Evolutionary conservation across 2,329 filamentous ascomycete genomes (phyloP), one percentile per base, ranked within the genome.

Genomic region (Claviceps spartinae): DNA sequence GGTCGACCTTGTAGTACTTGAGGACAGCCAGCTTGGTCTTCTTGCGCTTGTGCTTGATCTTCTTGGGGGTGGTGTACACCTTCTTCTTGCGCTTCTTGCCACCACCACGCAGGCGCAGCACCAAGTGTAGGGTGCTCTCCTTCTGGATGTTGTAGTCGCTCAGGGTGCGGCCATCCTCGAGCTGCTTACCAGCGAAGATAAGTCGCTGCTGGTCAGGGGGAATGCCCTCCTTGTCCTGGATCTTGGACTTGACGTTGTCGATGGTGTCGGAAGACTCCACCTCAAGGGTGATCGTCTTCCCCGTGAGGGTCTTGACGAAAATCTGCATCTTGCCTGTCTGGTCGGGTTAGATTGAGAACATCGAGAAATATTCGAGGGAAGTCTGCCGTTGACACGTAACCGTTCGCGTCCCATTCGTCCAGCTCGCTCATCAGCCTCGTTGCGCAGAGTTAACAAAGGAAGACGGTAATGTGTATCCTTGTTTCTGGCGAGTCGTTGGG

Each of bases 21-120:
- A 98, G 90, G 65, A 98, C 91, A 69, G 93, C 93, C 74, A 98
- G 80, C 86, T 98, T 98, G 84, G 87, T 95, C 91, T 98, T 98
- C 89, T 97, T 98, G 81, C 89, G 86, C 90, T 98, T 98, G 86
- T 98, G 93, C 93, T 98, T 98, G 86, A 98, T 98, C 89, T 98
- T 98, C 90, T 98, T 98, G 74, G 93, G 93, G 69, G 93, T 98
- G 73, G 88, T 97, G 87, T 98, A 98, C 65, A 98, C 93, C 90
- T 98, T 98, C 89, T 95, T 95, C 88, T 98, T 98, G 77, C 94
- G 85, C 88, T 97, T 96, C 89, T 98, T 98, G 72, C 76, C 90
- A 75, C 91, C 93, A 82, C 93, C 93, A 82, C 91, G 93, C 58
- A 98, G 89, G 72, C 93, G 88, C 66, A 98, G 85, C 67, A 98